These are phyloP conservation scores for Populus pruinosa DNA, from an alignment of 345 rosid genomes.

Conservation along the genomic window DNA sequence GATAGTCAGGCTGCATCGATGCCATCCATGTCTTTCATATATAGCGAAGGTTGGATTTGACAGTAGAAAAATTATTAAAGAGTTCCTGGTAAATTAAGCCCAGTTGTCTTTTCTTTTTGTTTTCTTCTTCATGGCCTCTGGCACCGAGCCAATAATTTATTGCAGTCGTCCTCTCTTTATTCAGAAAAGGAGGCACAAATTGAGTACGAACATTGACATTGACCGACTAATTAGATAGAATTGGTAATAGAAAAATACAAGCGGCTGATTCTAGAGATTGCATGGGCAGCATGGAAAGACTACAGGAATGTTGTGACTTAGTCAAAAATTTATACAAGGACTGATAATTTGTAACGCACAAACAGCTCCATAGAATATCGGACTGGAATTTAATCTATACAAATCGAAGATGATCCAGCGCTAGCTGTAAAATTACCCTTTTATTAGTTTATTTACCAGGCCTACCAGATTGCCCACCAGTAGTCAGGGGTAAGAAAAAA, in stretches of 20 bases:
- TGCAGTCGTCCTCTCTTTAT: not conserved
- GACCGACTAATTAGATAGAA: not conserved
- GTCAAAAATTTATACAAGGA: too few relatives aligned
- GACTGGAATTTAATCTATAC: too few relatives aligned
- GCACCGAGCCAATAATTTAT: not conserved
- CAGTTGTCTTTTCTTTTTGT: not conserved
- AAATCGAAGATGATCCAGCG: not conserved
- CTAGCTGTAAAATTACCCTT: not conserved
- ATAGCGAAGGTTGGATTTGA: not conserved
- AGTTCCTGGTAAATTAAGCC: not conserved
- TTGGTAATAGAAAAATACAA: not conserved
- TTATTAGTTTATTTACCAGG: too few relatives aligned
- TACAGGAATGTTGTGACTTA: too few relatives aligned
- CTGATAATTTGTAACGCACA: not conserved
- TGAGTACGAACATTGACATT: not conserved
- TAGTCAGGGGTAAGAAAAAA: too few relatives aligned
- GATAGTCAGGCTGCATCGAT: not conserved
- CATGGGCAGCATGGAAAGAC: too few relatives aligned
- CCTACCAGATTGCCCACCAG: too few relatives aligned
- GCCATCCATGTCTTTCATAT: not conserved
- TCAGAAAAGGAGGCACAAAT: not conserved
- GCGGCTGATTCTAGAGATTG: too few relatives aligned
- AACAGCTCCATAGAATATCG: not conserved
- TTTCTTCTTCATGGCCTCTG: not conserved
- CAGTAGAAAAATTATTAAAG: not conserved